Percentiles rank a stretch among this genome's conserved stretches.
phyloP scores from a whole-genome alignment of 352 stramenopile genomes.

The Phytopythium mirpurense region DNA sequence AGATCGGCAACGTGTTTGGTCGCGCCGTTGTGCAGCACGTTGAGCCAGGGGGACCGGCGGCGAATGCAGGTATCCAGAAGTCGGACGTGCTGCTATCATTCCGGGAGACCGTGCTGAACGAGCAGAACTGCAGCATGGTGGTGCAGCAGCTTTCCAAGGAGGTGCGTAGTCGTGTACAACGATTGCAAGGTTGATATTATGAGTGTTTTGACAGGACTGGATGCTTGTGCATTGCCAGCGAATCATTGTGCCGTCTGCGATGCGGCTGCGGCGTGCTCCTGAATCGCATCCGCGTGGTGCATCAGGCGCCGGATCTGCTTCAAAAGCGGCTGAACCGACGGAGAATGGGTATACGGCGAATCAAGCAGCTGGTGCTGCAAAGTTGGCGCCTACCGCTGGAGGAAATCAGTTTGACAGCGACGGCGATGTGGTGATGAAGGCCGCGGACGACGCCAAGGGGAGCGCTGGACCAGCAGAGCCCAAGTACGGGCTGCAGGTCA shows the following conservation, averaged over 20 bases:
- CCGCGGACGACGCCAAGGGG: slow-evolving; percentile 13
- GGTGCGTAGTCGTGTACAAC: slow-evolving; percentile 23
- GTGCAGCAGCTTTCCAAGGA: slow-evolving; percentile 76
- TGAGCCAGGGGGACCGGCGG: slow-evolving; percentile 52
- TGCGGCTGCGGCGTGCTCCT: slow-evolving; percentile 66
- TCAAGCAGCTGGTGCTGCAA: neutral
- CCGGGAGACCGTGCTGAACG: slow-evolving; percentile 61
- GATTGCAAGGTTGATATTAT: no score
- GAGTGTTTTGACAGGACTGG: neutral
- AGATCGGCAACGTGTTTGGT: slow-evolving; percentile 82
- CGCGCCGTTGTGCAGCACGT: slow-evolving; percentile 79
- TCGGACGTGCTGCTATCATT: slow-evolving; percentile 80
- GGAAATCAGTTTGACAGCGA: slow-evolving; percentile 30
- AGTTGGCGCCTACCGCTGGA: neutral
- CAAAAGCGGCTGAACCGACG: neutral
- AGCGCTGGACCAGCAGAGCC: slow-evolving; percentile 36
- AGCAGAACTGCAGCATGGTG: slow-evolving; percentile 70
- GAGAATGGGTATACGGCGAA: neutral
- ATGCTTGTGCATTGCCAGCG: slow-evolving; percentile 21
- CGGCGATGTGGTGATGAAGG: slow-evolving; percentile 63
- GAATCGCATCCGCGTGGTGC: slow-evolving; percentile 26
- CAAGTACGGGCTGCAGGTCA: slow-evolving; percentile 73
- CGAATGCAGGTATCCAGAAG: slow-evolving; percentile 73
- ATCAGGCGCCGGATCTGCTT: neutral
- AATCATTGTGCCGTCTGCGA: slow-evolving; percentile 55